These are phyloP conservation scores for Acer yangbiense DNA, from an alignment of 345 rosid species.

Conservation along the genomic window DNA sequence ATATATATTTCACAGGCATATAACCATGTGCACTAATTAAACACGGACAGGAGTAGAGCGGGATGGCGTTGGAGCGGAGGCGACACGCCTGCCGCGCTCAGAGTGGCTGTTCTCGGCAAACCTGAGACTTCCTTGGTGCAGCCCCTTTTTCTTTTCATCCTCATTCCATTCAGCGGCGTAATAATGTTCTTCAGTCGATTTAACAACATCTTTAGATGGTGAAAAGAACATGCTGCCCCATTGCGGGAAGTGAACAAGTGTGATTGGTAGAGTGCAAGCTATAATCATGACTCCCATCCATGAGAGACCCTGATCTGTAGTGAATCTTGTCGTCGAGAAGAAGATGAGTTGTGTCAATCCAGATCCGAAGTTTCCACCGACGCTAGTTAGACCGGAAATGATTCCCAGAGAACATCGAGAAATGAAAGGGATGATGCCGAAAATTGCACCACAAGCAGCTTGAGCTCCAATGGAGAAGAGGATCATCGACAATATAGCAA, in stretches of 20 bases:
- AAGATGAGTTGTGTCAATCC: constrained; percentile 74
- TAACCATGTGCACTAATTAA: constrained; percentile 11
- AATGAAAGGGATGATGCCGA: constrained; percentile 75
- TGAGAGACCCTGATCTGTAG: constrained; percentile 60
- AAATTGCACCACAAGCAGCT: constrained; percentile 89
- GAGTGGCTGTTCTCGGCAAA: constrained; percentile 77
- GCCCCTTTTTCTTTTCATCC: constrained; percentile 60
- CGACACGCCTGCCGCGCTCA: constrained; percentile 60
- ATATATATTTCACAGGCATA: background rate
- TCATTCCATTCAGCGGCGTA: constrained; percentile 66
- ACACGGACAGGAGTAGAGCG: constrained; percentile 48
- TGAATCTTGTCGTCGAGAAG: constrained; percentile 53
- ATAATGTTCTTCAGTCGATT: constrained; percentile 57
- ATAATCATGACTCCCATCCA: constrained; percentile 77
- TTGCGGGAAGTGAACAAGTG: constrained; percentile 72
- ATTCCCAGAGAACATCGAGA: constrained; percentile 74
- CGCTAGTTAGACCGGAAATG: constrained; percentile 77
- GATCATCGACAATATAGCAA: constrained; percentile 69
- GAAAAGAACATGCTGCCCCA: constrained; percentile 81
- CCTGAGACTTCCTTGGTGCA: constrained; percentile 63
- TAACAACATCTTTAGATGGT: constrained; percentile 44
- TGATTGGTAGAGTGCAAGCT: constrained; percentile 60
- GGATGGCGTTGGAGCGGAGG: constrained; percentile 49
- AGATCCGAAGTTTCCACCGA: constrained; percentile 79
- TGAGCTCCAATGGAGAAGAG: constrained; percentile 77